A percentile compares a stretch with the other conserved stretches of the same genome.
phyloP scores from a whole-genome alignment of 208 protist species.

The Trypanosoma caninum region DNA sequence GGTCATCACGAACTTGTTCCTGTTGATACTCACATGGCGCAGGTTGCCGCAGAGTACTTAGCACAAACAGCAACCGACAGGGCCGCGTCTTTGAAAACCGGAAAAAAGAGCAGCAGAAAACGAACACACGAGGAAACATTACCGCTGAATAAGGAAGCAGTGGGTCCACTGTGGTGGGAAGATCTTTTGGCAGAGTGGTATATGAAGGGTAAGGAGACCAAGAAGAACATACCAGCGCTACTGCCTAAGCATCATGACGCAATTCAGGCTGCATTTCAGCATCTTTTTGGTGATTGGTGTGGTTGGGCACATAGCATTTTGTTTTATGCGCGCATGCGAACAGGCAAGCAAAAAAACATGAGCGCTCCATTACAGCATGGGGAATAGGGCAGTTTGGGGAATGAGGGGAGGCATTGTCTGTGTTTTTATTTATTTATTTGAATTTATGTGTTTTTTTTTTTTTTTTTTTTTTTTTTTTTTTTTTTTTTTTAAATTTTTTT shows the following conservation, averaged over 20 bases:
- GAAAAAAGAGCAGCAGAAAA: slow-evolving; percentile 3
- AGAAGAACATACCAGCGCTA: slow-evolving; percentile 26
- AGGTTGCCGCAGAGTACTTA: slow-evolving; percentile 63
- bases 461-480: slow-evolving; percentile 14
- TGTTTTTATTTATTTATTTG: background rate
- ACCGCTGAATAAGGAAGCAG: background rate
- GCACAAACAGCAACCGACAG: background rate
- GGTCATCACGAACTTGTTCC: slow-evolving; percentile 59
- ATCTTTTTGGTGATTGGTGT: slow-evolving; percentile 59
- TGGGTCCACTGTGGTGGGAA: background rate
- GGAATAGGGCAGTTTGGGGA: background rate
- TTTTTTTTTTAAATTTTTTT: slow-evolving; percentile 18
- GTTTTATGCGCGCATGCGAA: slow-evolving; percentile 55
- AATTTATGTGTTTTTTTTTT: background rate
- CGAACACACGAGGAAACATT: background rate
- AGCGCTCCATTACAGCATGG: background rate
- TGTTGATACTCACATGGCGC: slow-evolving; percentile 89
- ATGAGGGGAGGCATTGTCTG: background rate
- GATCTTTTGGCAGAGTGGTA: slow-evolving; percentile 7
- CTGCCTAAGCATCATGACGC: slow-evolving; percentile 56
- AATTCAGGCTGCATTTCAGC: slow-evolving; percentile 61
- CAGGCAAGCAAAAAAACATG: background rate
- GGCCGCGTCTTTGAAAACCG: background rate
- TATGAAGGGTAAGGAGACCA: slow-evolving; percentile 11
- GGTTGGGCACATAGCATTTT: slow-evolving; percentile 78